Conservation (phyloP, 257 asterid species). For the Nicotiana otophora region DNA sequence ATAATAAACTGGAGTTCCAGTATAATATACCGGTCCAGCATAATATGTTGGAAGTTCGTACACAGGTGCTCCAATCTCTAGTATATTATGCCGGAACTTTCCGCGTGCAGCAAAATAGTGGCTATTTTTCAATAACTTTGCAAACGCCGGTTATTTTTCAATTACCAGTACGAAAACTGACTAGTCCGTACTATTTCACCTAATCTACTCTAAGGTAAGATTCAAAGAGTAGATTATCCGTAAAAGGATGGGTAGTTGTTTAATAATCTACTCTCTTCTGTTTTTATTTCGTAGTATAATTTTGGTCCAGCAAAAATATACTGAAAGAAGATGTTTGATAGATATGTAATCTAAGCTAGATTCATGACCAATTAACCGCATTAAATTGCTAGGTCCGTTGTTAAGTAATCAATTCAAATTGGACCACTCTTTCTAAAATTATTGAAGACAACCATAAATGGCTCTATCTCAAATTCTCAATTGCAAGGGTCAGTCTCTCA, state of each 20-base stretch:
- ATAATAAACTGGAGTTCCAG: no score
- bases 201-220: no score
- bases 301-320: no score
- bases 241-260: neutral
- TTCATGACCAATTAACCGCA: neutral
- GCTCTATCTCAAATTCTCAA: neutral
- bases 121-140: no score
- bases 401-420: neutral
- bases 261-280: slow-evolving; percentile 8
- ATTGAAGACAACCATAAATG: neutral
- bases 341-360: neutral
- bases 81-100: no score
- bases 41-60: no score
- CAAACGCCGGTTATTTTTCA: no score
- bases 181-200: no score
- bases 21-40: no score
- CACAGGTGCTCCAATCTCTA: no score
- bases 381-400: neutral
- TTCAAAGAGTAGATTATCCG: neutral
- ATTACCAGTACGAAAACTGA: no score
- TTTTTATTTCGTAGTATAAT: neutral
- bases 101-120: no score
- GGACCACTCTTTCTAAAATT: neutral
- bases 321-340: neutral
- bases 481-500: neutral